A percentile compares a stretch with the other conserved stretches of the same genome.
phyloP scores from a whole-genome alignment of 192 early-diverging fungal species.

The Umbelopsis sp. region DNA sequence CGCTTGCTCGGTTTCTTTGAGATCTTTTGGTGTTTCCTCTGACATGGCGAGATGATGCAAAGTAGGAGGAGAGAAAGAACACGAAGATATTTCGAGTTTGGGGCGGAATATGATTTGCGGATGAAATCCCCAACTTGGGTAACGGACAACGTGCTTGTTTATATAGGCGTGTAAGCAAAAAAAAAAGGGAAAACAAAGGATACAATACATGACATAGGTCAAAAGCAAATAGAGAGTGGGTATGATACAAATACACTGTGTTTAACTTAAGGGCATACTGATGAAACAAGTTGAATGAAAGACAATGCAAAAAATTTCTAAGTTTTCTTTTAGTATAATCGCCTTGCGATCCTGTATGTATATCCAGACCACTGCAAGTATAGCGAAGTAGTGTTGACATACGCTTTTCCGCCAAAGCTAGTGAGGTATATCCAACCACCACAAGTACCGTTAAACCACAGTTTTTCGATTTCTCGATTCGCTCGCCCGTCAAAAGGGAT shows the following conservation, averaged over 20 bases:
- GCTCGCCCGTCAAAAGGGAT: slow-evolving; percentile 7
- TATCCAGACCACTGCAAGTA: slow-evolving; percentile 12
- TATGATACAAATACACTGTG: no score
- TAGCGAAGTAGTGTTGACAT: neutral
- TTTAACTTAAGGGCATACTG: no score
- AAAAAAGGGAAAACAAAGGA: neutral
- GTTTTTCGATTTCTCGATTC: slow-evolving; percentile 10
- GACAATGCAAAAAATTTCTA: no score
- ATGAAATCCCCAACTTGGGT: slow-evolving; percentile 15
- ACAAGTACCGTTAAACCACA: slow-evolving; percentile 16
- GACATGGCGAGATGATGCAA: slow-evolving; percentile 12
- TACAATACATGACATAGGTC: neutral
- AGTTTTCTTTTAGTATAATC: neutral
- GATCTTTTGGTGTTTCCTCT: slow-evolving; percentile 11
- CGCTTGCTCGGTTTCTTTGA: slow-evolving; percentile 7
- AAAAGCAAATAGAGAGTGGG: no score
- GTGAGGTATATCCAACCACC: slow-evolving; percentile 6
- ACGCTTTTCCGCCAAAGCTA: neutral
- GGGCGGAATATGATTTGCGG: slow-evolving; percentile 3
- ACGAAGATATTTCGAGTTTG: neutral
- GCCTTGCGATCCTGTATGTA: slow-evolving; percentile 5
- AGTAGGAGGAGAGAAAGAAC: neutral
- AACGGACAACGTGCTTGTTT: neutral
- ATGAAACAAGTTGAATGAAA: no score
- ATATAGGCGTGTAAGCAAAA: neutral